Evolutionary conservation across 2,329 filamentous ascomycete genomes (phyloP), one percentile per base, ranked within the genome.

Genomic region (Xylaria arbuscula): DNA sequence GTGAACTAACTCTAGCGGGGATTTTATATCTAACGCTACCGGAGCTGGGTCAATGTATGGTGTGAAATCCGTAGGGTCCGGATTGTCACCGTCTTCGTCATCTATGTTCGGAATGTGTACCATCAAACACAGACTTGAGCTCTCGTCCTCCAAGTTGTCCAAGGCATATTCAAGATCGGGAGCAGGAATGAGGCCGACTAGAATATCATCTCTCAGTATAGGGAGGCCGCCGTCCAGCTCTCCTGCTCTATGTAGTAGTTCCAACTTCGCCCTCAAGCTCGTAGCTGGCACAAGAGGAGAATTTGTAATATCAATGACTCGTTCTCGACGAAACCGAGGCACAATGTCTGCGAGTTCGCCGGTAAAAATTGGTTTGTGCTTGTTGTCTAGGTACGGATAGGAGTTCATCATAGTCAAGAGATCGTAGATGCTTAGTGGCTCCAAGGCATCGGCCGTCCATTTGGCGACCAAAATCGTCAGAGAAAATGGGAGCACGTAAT

Each of bases 351-450:
- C 92, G 0, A 99, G 86, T 63, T 97, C 92, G 0, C 92, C 91
- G 0, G 94, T 97, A 79, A 98, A 97, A 19, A 97, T 86, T 0
- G 95, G 94, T 73, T 97, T 94, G 70, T 94, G 89, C 79, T 98
- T 98, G 81, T 97, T 97, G 81, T 97, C 94, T n/a, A 99, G 87
- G 82, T 97, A 98, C 0, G 96, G 96, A 73, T 98, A 99, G 2
- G 93, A 92, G 80, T 99, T 98, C 92, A 99, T 95, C 78, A 96
- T 94, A 0, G 94, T 98, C 19, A 98, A 85, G 11, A 98, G 87
- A 77, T 98, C 96, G 78, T 98, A 98, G 70, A 99, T 98, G 79
- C 93, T 97, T 62, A 93, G 86, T 17, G 95, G 96, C 80, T 99
- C 96, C 60, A 99, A 88, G 3, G 94, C 94, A 80, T 98, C 96